Base-by-base conservation (phyloP, 805 yeast genomes). In the Pichia rugopelliculosa region DNA sequence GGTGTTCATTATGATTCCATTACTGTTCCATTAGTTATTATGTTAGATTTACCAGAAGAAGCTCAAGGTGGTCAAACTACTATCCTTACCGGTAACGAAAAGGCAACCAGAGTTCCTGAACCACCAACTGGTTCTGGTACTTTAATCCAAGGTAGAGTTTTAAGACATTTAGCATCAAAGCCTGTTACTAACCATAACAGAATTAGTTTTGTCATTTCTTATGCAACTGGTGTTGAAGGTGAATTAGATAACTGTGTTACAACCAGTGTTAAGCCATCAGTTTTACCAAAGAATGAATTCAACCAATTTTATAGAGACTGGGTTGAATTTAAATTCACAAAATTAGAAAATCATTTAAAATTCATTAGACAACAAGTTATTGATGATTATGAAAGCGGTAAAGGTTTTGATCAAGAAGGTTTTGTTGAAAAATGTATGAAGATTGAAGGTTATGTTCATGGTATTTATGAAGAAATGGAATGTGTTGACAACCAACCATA, bases 21-120 rank as follows among this genome's bases (percentile, higher is more conserved):
- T 39, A 70, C 77, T 0, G 68, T 73, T 55, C 77, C 74, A 7
- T 67, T 76, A 53, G 77, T 73, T 11, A 66, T 74, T 44, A 73
- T 74, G 77, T 56, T 72, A 33, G 72, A 73, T 26, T 71, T 71
- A 42, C 72, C 75, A 18, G 60, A 68, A 10, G 64, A 64, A 11
- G 74, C 74, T 67, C 66, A 73, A 52, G 77, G 78, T n/a, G 78
- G 78, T 8, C 76, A 73, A 49, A 74, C 78, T 0, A 68, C 69
- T n/a, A 61, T 74, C 44, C 63, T 72, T 53, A 70, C 69, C 61
- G 77, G 77, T 3, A 66, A 66, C 48, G 63, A 59, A 17, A 50
- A 48, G 20, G 53, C 57, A 17, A 51, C 57, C 47, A 53, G 62
- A 33, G 61, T 60, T 26, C 63, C 65, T 1, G 76, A 73, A 25